Base-by-base conservation (phyloP, 179 eudicot species). In the Beta corolliflora region DNA sequence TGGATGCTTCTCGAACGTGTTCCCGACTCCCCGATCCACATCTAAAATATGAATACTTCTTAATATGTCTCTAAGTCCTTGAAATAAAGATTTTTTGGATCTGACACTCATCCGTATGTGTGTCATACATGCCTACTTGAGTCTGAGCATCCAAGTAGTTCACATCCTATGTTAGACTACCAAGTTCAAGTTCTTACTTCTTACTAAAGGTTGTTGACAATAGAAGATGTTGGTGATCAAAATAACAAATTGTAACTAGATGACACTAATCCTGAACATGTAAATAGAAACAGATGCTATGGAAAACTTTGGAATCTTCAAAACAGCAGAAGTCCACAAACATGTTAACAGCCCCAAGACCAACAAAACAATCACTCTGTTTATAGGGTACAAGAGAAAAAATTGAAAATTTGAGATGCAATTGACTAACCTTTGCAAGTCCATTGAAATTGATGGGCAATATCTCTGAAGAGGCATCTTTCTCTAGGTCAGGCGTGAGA, bases 401-500 rank as follows among this genome's bases (percentile, higher is more conserved):
- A 31, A 31, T 31, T 14, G 53, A 12, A 10, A 63, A 48, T 5
- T 2, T 48, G 9, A 5, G 9, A 31, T n/a, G 9, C 68, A 25
- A 44, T 16, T 69, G 50, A 79, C 87, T 18, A 73, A 88, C 90
- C 89, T 88, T 82, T 41, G 89, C 84, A 78, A 88, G 89, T 14
- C 89, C 89, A 59, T 68, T 60, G 85, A 59, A 86, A 73, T 88
- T 88, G 45, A 88, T 84, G 56, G 91, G 91, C 41, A 88, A 85
- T 50, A 83, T 13, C 11, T 78, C 81, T 76, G 87, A 86, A 50
- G 86, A 86, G 55, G 89, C 91, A 5, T 93, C 98, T 59, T 81
- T 84, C 60, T 88, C 95, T 67, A 81, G 82, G 84, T 94, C 83
- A 52, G 98, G 97, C 6, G 97, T 93, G 65, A 97, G 89, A 81